phyloP scores from a whole-genome alignment of 352 stramenopile genomes.

The Phytophthora pinifolia region DNA sequence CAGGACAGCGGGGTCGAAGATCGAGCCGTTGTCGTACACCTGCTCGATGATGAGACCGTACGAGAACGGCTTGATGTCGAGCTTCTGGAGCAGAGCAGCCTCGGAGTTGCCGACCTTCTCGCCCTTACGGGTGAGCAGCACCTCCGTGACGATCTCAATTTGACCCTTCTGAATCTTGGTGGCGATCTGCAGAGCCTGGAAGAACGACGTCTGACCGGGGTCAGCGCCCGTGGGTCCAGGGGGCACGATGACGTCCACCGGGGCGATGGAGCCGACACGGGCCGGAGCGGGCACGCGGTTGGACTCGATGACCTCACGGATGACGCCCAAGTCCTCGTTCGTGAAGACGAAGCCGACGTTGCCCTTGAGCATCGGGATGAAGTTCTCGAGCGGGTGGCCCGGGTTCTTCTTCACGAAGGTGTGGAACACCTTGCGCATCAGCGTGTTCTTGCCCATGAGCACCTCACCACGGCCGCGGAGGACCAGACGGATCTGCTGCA shows the following conservation, averaged over 20 bases:
- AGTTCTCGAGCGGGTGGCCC: constrained; percentile 90
- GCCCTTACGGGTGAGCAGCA: constrained; percentile 94
- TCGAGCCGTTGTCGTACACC: constrained; percentile 99
- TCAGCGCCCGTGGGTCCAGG: constrained; percentile 98
- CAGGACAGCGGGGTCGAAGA: constrained; percentile 98
- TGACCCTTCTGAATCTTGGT: constrained; percentile 99
- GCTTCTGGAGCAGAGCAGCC: constrained; percentile 97
- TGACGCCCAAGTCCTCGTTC: constrained; percentile 95
- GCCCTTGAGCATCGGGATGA: constrained; percentile 91
- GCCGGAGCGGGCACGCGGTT: constrained; percentile 96
- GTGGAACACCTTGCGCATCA: constrained; percentile 98
- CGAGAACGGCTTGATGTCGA: constrained; percentile 99
- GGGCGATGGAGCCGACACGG: constrained; percentile 95
- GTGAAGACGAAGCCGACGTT: constrained; percentile 99
- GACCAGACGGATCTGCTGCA: constrained; percentile 97
- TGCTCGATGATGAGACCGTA: constrained; percentile 97
- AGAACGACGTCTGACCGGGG: constrained; percentile 99
- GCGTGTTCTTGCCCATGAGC: constrained; percentile 99
- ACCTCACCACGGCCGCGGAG: constrained; percentile 95
- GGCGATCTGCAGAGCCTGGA: constrained; percentile 98
- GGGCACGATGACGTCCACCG: constrained; percentile 96
- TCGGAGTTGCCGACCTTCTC: constrained; percentile 99
- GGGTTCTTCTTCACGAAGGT: constrained; percentile 98
- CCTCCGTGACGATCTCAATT: constrained; percentile 99
- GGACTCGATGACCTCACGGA: constrained; percentile 87